Conservation (phyloP, 257 asterid genomes). For the Solanum ossicruentum region DNA sequence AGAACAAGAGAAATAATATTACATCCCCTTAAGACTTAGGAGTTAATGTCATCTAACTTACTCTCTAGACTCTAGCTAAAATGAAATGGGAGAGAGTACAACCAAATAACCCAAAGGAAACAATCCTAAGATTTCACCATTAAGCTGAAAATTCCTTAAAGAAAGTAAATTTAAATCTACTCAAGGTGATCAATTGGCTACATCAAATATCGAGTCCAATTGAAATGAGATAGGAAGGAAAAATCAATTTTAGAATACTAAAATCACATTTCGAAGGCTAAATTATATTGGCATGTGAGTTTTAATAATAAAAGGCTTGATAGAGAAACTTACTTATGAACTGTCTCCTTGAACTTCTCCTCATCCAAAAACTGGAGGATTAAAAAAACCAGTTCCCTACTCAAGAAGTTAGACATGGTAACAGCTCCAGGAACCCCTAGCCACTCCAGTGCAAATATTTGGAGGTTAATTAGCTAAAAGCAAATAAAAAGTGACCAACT, state of each 20-base stretch:
- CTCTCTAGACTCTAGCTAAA: neutral
- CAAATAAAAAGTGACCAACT: neutral
- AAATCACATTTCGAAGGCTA: neutral
- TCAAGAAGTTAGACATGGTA: conserved; percentile 83
- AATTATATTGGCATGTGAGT: neutral
- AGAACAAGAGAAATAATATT: neutral
- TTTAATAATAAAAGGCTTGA: neutral
- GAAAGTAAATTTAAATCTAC: neutral
- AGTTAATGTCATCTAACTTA: neutral
- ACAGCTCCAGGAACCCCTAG: conserved; percentile 86
- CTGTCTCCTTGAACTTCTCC: conserved; percentile 94
- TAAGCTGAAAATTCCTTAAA: neutral
- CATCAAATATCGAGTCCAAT: neutral
- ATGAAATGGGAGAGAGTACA: neutral
- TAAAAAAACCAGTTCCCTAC: conserved; percentile 94
- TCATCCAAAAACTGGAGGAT: conserved; percentile 95
- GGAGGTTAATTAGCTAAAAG: conserved; percentile 18
- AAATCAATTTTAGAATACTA: neutral
- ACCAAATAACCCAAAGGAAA: neutral
- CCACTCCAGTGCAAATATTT: conserved; percentile 95
- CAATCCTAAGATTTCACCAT: neutral
- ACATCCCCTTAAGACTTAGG: neutral
- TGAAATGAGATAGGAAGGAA: neutral
- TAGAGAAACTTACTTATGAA: conserved; percentile 55
- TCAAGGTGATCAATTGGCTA: neutral